Percentiles rank a stretch among this genome's conserved stretches.
These are phyloP conservation scores for Penicillium rolfsii DNA, from an alignment of 2,329 filamentous ascomycete species.

Conservation along the genomic window DNA sequence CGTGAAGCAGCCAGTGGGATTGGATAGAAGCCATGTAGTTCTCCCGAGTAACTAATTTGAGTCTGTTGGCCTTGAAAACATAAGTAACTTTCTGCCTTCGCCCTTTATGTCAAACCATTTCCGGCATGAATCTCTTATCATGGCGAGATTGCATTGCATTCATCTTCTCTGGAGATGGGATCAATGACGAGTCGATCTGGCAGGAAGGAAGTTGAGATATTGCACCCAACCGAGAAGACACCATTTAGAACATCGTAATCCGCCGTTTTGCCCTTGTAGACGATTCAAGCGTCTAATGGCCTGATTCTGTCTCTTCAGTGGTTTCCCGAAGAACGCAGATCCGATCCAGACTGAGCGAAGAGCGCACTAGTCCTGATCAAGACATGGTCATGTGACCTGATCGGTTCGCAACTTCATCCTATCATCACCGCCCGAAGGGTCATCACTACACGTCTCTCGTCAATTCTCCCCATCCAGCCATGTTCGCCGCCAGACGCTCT, in stretches of 20 bases:
- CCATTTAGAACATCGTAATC: too few relatives aligned
- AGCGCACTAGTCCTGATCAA: slow-evolving; percentile 23
- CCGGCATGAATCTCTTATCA: background rate
- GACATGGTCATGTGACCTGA: slow-evolving; percentile 25
- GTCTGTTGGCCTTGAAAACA: too few relatives aligned
- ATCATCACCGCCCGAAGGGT: slow-evolving; percentile 34
- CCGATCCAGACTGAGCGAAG: background rate
- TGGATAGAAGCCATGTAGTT: too few relatives aligned
- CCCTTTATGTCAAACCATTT: background rate
- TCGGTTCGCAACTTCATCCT: slow-evolving; percentile 29
- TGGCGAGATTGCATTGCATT: background rate
- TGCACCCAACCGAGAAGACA: background rate
- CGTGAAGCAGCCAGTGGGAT: too few relatives aligned
- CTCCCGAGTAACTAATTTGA: too few relatives aligned
- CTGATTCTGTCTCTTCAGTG: background rate
- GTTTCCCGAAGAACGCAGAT: background rate
- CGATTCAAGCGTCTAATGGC: background rate
- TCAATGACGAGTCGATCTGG: background rate
- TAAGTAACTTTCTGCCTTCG: too few relatives aligned
- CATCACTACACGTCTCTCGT: slow-evolving; percentile 35
- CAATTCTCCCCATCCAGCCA: slow-evolving; percentile 38
- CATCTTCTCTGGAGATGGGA: background rate
- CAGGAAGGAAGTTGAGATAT: background rate
- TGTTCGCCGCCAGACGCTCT: slow-evolving; percentile 49
- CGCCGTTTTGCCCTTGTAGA: background rate